phyloP scores from a whole-genome alignment of 768 basidiomycete species.

The Hemileccinum impolitum region DNA sequence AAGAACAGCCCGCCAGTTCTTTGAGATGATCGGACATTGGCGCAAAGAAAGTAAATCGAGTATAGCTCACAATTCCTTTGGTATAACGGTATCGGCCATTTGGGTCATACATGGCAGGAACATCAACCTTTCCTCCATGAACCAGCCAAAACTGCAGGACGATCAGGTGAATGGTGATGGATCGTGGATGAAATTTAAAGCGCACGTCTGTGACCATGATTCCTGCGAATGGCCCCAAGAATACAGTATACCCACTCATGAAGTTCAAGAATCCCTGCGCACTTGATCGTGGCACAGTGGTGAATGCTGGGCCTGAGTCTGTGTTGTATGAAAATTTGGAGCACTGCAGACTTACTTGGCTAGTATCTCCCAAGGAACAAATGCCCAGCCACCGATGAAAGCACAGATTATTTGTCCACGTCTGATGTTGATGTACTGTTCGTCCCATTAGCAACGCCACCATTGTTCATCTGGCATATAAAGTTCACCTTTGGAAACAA shows the following conservation, averaged over 20 bases:
- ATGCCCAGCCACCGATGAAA: conserved; percentile 63
- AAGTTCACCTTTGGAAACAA: conserved; percentile 51
- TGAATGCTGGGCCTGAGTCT: neutral
- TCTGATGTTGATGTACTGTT: conserved; percentile 29
- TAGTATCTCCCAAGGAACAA: conserved; percentile 84
- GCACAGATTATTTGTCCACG: conserved; percentile 29
- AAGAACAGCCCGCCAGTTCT: conserved; percentile 82
- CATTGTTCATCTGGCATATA: neutral
- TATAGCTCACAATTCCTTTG: conserved; percentile 61
- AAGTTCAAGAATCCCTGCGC: conserved; percentile 73
- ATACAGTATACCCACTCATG: conserved; percentile 83
- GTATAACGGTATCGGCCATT: conserved; percentile 76
- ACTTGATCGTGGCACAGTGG: conserved; percentile 3
- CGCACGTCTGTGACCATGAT: conserved; percentile 62
- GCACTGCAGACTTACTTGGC: conserved; percentile 30
- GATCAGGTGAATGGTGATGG: neutral
- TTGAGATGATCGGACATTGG: neutral
- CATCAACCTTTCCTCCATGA: conserved; percentile 67
- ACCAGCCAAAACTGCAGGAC: conserved; percentile 69
- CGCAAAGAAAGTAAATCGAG: neutral
- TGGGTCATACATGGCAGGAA: conserved; percentile 82
- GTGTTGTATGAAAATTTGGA: neutral
- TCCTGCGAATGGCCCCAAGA: conserved; percentile 81
- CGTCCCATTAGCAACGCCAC: conserved; percentile 1
- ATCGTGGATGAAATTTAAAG: conserved; percentile 6